phyloP scores from a whole-genome alignment of 306 rosid species.

The Cicer arietinum region DNA sequence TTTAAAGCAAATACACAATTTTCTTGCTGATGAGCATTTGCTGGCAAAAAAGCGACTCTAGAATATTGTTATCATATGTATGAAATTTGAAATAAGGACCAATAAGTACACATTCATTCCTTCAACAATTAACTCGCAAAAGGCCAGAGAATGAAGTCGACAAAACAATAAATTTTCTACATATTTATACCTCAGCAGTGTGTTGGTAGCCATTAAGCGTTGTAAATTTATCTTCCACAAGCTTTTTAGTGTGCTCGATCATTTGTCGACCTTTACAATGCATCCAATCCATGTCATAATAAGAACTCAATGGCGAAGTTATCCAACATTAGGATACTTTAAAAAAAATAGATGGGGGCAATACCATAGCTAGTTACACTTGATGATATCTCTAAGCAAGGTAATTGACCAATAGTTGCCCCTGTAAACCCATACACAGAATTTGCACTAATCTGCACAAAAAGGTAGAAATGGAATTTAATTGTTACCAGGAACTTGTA shows the following conservation, averaged over 20 bases:
- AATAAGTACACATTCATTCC: conserved; percentile 11
- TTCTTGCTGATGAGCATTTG: neutral
- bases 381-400: conserved; percentile 94
- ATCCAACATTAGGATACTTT: conserved; percentile 31
- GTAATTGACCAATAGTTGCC: conserved; percentile 93
- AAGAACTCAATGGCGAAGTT: conserved; percentile 24
- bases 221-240: conserved; percentile 86
- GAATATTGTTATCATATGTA: neutral
- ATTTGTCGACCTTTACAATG: conserved; percentile 81
- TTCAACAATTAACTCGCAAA: conserved; percentile 15
- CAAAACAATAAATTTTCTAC: conserved; percentile 32
- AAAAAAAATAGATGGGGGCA: conserved; percentile 21
- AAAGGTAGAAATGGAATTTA: conserved; percentile 32
- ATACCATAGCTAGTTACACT: conserved; percentile 99
- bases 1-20: neutral
- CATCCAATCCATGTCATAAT: conserved; percentile 47
- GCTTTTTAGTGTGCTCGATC: conserved; percentile 93
- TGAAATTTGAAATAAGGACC: conserved; percentile 13
- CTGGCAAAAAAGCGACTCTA: conserved; percentile 4
- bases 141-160: conserved; percentile 22
- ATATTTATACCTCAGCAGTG: conserved; percentile 76
- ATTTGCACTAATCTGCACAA: conserved; percentile 88
- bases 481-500: conserved; percentile 27
- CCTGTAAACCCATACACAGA: conserved; percentile 99
- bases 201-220: conserved; percentile 76